Percentiles rank a stretch among this genome's conserved stretches.
Conservation (phyloP, 768 basidiomycete species). For the Chlorophyllum brunneum region DNA sequence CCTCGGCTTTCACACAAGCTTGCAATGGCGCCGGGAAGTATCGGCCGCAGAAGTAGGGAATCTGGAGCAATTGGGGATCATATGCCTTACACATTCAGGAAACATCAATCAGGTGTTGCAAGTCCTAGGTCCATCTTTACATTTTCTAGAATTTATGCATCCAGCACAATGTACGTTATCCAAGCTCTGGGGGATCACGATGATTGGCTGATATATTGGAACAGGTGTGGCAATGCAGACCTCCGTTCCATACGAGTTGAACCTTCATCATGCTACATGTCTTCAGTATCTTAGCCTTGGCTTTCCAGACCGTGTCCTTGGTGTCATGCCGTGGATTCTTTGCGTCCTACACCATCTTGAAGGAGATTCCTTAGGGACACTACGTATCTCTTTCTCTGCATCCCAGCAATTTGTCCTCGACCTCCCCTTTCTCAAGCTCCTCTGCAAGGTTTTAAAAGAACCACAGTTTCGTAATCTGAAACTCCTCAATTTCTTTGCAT, state of each 20-base stretch:
- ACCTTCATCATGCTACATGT: slow-evolving; percentile 19
- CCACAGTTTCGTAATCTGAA: slow-evolving; percentile 20
- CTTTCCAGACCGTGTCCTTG: slow-evolving; percentile 24
- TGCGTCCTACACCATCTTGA: slow-evolving; percentile 18
- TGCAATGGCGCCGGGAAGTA: neutral
- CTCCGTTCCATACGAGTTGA: slow-evolving; percentile 12
- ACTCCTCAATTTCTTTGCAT: slow-evolving; percentile 25
- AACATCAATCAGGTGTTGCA: neutral
- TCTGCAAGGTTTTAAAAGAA: slow-evolving; percentile 18
- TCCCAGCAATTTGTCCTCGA: slow-evolving; percentile 30
- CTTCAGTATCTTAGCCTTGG: slow-evolving; percentile 23
- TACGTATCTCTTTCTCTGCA: slow-evolving; percentile 25
- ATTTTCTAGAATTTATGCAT: neutral
- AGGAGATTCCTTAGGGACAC: slow-evolving; percentile 16
- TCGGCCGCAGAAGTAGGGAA: neutral
- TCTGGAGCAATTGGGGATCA: neutral
- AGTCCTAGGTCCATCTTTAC: neutral
- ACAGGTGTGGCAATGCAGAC: neutral
- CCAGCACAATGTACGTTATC: neutral
- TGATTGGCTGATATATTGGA: neutral
- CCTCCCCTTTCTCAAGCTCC: slow-evolving; percentile 21
- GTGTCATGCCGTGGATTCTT: slow-evolving; percentile 27
- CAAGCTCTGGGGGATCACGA: neutral
- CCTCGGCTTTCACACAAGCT: neutral
- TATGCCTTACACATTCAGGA: neutral